Evolutionary conservation across 768 basidiomycete species (phyloP).

Genomic region (Mycena polygramma): DNA sequence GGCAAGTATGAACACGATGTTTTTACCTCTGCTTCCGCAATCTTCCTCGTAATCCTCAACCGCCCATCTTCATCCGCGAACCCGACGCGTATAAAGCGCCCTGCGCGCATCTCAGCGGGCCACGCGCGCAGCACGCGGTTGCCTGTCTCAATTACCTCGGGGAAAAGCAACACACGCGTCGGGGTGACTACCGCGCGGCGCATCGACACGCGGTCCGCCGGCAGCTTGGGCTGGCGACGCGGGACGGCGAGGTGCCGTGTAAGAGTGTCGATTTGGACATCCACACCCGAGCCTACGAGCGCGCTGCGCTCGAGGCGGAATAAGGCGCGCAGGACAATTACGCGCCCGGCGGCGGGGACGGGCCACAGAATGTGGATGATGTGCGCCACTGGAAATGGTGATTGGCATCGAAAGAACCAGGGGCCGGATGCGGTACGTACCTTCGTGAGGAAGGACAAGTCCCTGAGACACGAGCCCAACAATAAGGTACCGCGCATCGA

Average conservation of each 20-base stretch:
- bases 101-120: conserved; percentile 29
- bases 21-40: conserved; percentile 11
- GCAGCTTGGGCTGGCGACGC: background rate
- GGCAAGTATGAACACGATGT: background rate
- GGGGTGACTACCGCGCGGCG: conserved; percentile 37
- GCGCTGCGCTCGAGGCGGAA: conserved; percentile 34
- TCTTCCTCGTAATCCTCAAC: conserved; percentile 12
- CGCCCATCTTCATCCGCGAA: conserved; percentile 37
- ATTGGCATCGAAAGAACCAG: too few relatives aligned
- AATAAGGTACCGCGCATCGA: conserved; percentile 33
- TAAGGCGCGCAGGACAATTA: conserved; percentile 30
- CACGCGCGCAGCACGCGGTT: conserved; percentile 38
- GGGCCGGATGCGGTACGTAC: background rate
- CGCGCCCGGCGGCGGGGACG: background rate
- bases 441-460: conserved; percentile 27
- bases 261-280: conserved; percentile 12
- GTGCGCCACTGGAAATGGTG: conserved; percentile 12
- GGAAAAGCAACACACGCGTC: conserved; percentile 37
- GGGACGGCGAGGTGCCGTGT: background rate
- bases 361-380: conserved; percentile 32
- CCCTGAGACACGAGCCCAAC: conserved; percentile 37
- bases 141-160: conserved; percentile 33
- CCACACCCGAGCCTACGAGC: conserved; percentile 9
- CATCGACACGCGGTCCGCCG: conserved; percentile 31
- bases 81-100: conserved; percentile 34